phyloP scores from a whole-genome alignment of 495 filamentous ascomycete genomes.

The Penicillium cinerascens region DNA sequence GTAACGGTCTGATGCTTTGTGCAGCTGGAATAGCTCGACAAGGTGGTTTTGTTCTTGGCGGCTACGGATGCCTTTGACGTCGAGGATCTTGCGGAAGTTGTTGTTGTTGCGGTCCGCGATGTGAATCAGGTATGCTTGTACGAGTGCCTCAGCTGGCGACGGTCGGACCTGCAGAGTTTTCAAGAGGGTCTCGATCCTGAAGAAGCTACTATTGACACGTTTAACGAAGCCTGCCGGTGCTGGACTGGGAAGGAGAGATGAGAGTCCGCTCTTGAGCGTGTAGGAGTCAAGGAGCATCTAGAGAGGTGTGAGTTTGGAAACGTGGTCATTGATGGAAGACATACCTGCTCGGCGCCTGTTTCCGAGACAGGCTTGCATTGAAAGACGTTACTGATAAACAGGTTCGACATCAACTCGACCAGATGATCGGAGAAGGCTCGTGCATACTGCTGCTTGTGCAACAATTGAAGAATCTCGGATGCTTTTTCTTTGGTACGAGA shows the following conservation, averaged over 20 bases:
- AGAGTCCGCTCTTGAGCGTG: constrained; percentile 78
- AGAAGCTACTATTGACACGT: constrained; percentile 79
- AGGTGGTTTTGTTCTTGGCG: constrained; percentile 78
- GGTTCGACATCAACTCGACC: constrained; percentile 75
- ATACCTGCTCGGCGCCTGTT: constrained; percentile 90
- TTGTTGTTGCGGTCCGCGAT: constrained; percentile 85
- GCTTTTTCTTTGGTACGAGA: constrained; percentile 64
- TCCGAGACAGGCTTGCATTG: constrained; percentile 87
- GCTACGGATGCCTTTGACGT: constrained; percentile 79
- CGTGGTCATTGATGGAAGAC: neutral
- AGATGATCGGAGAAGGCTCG: constrained; percentile 92
- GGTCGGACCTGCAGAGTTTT: constrained; percentile 96
- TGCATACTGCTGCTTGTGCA: constrained; percentile 93
- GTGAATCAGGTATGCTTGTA: constrained; percentile 95
- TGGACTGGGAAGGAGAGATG: constrained; percentile 39
- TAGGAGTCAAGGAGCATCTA: constrained; percentile 94
- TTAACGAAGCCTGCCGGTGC: constrained; percentile 71
- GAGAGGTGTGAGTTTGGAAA: constrained; percentile 4
- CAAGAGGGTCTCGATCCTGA: constrained; percentile 84
- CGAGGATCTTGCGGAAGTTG: constrained; percentile 96
- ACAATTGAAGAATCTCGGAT: constrained; percentile 67
- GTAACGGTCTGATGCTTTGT: constrained; percentile 60
- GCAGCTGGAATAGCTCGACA: constrained; percentile 83
- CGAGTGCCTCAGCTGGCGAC: constrained; percentile 85
- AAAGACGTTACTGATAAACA: constrained; percentile 80